phyloP scores from a whole-genome alignment of 1,284 basidiomycete species.

The Apiotrichum siamense region DNA sequence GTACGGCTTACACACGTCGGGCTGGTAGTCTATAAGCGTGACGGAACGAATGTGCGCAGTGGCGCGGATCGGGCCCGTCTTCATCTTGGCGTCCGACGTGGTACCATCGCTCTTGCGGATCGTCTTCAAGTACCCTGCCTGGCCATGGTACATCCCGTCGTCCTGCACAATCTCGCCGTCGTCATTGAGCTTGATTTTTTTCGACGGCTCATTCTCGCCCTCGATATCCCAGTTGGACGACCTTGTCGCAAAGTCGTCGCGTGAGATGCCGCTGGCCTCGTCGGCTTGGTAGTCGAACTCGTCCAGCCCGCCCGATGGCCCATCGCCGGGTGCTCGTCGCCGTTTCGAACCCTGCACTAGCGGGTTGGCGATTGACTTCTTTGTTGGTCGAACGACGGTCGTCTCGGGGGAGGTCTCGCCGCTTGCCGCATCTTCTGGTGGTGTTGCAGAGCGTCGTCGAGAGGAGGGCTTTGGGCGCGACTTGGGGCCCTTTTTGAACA shows the following conservation, averaged over 20 bases:
- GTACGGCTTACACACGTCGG: constrained; percentile 98
- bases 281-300: constrained; percentile 54
- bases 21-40: constrained; percentile 95
- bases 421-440: constrained; percentile 45
- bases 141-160: constrained; percentile 84
- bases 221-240: constrained; percentile 49
- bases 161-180: constrained; percentile 51
- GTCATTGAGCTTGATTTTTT: constrained; percentile 42
- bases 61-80: constrained; percentile 73
- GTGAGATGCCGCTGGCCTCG: constrained; percentile 25
- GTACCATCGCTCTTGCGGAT: constrained; percentile 64
- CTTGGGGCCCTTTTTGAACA: constrained; percentile 78
- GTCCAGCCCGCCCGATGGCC: constrained; percentile 55
- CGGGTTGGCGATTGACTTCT: constrained; percentile 61
- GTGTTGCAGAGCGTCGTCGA: constrained; percentile 64
- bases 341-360: constrained; percentile 81
- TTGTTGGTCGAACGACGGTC: constrained; percentile 63
- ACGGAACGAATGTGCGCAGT: constrained; percentile 86
- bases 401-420: constrained; percentile 18
- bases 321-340: constrained; percentile 59
- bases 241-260: constrained; percentile 45
- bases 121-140: constrained; percentile 73
- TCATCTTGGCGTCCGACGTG: constrained; percentile 72
- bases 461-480: constrained; percentile 57
- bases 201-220: constrained; percentile 12